These are phyloP conservation scores for Cocos nucifera DNA, from an alignment of 176 grass and related monocot species.

Conservation along the genomic window DNA sequence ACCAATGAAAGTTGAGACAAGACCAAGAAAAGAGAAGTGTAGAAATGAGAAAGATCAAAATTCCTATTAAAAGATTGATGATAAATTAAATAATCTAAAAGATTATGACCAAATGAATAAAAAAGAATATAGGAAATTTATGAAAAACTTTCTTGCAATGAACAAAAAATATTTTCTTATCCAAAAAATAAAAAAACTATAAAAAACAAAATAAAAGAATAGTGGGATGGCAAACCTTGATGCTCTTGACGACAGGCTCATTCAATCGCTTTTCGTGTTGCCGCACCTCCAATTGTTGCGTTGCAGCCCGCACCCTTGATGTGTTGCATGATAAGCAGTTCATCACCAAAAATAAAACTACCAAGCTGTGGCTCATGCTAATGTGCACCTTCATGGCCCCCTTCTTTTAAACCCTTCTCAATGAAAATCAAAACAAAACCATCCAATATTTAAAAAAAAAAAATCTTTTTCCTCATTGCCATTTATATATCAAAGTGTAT, in stretches of 20 bases:
- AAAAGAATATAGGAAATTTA: no score
- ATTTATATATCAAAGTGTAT: no score
- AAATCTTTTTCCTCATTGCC: no score
- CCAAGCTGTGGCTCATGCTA: conserved; percentile 4
- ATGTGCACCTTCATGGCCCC: conserved; percentile 24
- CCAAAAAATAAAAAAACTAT: background rate
- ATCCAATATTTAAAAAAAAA: no score
- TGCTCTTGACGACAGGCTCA: conserved; percentile 42
- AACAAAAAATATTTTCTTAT: background rate
- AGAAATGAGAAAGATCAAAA: no score
- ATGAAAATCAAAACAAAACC: no score
- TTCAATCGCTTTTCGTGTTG: conserved; percentile 38
- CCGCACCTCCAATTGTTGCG: conserved; percentile 20
- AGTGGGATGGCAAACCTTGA: conserved; percentile 19
- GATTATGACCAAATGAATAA: no score
- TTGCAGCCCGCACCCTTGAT: background rate
- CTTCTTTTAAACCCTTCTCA: background rate
- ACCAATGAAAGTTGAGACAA: no score
- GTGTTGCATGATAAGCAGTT: conserved; percentile 7
- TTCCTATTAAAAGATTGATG: no score
- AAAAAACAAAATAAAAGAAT: background rate
- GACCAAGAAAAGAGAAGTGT: no score
- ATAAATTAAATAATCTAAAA: no score
- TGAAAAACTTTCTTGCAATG: background rate
- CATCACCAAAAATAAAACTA: background rate